A percentile compares a stretch with the other conserved stretches of the same genome.
Evolutionary conservation across 2,329 filamentous ascomycete genomes (phyloP).

Genomic region (Paecilomyces dactylethromorphus): DNA sequence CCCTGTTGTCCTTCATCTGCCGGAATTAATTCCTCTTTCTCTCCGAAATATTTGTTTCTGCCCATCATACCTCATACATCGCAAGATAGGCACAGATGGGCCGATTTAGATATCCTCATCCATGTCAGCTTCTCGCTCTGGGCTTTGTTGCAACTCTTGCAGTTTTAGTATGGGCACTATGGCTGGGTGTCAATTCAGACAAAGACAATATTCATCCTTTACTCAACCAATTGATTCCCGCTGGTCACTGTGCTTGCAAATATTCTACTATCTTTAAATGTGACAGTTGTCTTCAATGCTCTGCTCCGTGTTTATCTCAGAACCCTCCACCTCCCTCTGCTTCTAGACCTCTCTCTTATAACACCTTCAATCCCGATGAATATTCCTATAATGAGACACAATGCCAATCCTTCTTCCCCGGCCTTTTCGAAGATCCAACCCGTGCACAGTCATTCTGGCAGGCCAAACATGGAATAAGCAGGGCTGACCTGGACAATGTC

Average conservation of each 20-base stretch:
- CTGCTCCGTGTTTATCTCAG: constrained; percentile 9
- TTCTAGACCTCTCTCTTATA: constrained; percentile 22
- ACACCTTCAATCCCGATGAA: constrained; percentile 24
- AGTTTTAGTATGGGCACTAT: constrained; percentile 1
- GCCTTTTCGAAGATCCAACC: constrained; percentile 28
- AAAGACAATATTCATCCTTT: constrained; percentile 28
- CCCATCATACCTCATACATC: too few species aligned
- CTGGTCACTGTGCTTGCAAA: constrained; percentile 32
- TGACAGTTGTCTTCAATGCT: constrained; percentile 25
- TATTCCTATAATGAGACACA: constrained; percentile 19
- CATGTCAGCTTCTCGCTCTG: too few species aligned
- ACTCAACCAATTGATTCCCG: constrained; percentile 32
- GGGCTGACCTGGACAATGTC: constrained; percentile 21
- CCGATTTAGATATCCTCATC: too few species aligned
- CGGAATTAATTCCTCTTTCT: too few species aligned
- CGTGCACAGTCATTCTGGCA: constrained; percentile 25
- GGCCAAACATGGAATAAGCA: constrained; percentile 15
- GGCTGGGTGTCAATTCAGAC: constrained; percentile 29
- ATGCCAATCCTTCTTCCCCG: constrained; percentile 28
- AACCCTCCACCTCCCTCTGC: constrained; percentile 5
- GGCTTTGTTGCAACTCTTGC: too few species aligned
- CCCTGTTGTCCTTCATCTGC: too few species aligned
- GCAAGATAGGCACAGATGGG: too few species aligned
- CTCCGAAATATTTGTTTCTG: too few species aligned
- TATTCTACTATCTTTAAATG: constrained; percentile 33